These are phyloP conservation scores for Trichoderma sp. DNA, from an alignment of 2,329 filamentous ascomycete species.

Conservation along the genomic window DNA sequence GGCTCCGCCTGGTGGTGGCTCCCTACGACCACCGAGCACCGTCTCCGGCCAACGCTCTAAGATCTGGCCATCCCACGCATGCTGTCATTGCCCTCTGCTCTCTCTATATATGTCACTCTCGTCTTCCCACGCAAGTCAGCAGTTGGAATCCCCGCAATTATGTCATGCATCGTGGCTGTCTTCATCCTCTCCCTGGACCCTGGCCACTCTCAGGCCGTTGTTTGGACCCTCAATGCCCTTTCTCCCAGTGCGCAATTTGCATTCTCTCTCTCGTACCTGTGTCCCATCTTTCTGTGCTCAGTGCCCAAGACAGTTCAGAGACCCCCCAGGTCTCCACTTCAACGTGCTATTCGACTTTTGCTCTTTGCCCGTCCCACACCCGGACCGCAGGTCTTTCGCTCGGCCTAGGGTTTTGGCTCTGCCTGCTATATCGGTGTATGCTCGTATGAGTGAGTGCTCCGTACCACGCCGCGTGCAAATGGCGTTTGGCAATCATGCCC, in stretches of 20 bases:
- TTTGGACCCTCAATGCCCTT: slow-evolving; percentile 19
- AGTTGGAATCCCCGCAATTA: slow-evolving; percentile 44
- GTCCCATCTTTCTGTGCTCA: slow-evolving; percentile 20
- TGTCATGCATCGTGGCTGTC: slow-evolving; percentile 45
- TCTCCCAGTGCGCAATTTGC: slow-evolving; percentile 25
- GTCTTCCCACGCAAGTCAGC: slow-evolving; percentile 22
- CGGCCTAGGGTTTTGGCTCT: slow-evolving; percentile 23
- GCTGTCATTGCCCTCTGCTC: slow-evolving; percentile 14
- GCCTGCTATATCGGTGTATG: slow-evolving; percentile 20
- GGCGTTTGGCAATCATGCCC: slow-evolving; percentile 25
- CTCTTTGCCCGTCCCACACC: slow-evolving; percentile 21
- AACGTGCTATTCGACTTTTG: slow-evolving; percentile 11
- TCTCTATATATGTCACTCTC: slow-evolving; percentile 18
- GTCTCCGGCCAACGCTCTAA: slow-evolving; percentile 11
- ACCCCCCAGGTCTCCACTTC: slow-evolving; percentile 21
- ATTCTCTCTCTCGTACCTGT: slow-evolving; percentile 11
- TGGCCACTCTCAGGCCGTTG: slow-evolving; percentile 22
- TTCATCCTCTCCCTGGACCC: slow-evolving; percentile 17
- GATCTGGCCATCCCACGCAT: slow-evolving; percentile 22
- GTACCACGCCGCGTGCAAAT: slow-evolving; percentile 22
- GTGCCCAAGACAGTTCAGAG: slow-evolving; percentile 23
- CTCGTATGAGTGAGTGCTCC: slow-evolving; percentile 25
- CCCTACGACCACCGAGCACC: slow-evolving; percentile 9
- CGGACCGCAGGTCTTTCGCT: slow-evolving; percentile 22
- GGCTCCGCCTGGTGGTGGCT: slow-evolving; percentile 20